phyloP scores from a whole-genome alignment of 345 rosid species.

The Carallia brachiata region DNA sequence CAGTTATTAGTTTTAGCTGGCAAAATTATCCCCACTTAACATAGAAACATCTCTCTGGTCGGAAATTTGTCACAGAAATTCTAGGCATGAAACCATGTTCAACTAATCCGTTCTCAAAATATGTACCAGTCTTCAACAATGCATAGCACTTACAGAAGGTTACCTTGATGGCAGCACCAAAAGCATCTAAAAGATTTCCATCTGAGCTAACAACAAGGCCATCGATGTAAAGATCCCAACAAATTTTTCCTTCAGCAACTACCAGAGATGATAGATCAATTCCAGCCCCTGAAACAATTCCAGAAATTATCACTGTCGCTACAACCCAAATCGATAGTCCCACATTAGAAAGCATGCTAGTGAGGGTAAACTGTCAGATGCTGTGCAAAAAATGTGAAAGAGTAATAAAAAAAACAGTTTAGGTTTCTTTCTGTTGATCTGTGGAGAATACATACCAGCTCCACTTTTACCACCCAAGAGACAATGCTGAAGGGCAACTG shows the following conservation, averaged over 20 bases:
- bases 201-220: constrained; percentile 83
- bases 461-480: constrained; percentile 91
- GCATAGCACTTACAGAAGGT: too few relatives aligned
- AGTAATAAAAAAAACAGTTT: not conserved
- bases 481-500: constrained; percentile 63
- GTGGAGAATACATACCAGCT: constrained; percentile 50
- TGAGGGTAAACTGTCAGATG: not conserved
- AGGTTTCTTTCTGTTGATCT: not conserved
- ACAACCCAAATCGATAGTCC: not conserved
- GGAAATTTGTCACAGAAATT: not conserved
- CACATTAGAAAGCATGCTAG: not conserved
- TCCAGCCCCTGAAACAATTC: constrained; percentile 62
- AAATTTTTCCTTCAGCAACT: constrained; percentile 74
- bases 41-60: not conserved
- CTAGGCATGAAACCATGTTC: not conserved
- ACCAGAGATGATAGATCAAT: constrained; percentile 71
- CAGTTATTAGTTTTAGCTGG: not conserved
- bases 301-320: constrained; percentile 6
- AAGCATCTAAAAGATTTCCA: constrained; percentile 79
- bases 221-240: constrained; percentile 92
- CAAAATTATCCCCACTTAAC: not conserved
- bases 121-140: too few relatives aligned
- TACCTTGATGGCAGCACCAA: constrained; percentile 87
- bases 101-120: not conserved
- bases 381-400: not conserved